Evolutionary conservation across 129 eudicot species (phyloP).

Genomic region (Arctium lappa): DNA sequence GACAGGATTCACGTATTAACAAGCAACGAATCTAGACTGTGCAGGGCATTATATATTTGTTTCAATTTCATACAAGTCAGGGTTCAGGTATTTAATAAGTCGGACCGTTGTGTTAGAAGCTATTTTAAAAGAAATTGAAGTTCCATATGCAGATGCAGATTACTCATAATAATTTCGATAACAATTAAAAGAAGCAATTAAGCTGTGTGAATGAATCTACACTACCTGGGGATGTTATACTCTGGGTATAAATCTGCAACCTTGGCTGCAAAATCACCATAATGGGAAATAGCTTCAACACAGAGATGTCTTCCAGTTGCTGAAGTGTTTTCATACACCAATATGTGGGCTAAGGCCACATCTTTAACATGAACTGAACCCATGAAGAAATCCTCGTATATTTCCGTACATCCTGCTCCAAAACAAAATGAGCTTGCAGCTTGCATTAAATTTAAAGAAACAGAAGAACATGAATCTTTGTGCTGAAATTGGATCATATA

Average conservation of each 20-base stretch:
- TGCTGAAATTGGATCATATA: neutral
- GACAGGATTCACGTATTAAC: too few species aligned
- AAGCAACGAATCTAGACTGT: too few species aligned
- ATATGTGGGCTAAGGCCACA: constrained; percentile 84
- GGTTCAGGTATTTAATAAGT: neutral
- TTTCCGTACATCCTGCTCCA: constrained; percentile 64
- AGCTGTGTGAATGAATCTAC: neutral
- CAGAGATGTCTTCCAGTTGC: constrained; percentile 85
- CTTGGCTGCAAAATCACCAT: constrained; percentile 82
- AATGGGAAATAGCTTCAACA: constrained; percentile 77
- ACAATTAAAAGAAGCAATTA: neutral
- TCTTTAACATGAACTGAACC: constrained; percentile 92
- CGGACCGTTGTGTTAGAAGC: neutral
- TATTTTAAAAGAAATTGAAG: neutral
- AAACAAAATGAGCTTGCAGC: neutral
- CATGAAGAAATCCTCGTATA: constrained; percentile 60
- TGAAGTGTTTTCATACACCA: constrained; percentile 77
- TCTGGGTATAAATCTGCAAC: constrained; percentile 87
- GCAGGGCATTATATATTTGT: neutral
- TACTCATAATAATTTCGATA: neutral
- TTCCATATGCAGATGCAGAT: neutral
- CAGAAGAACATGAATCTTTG: neutral
- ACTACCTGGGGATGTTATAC: constrained; percentile 78
- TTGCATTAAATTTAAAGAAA: neutral
- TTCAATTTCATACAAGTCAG: neutral